A percentile compares a stretch with the other conserved stretches of the same genome.
phyloP scores from a whole-genome alignment of 148 eudicot genomes.

The Nepenthes mirabilis region DNA sequence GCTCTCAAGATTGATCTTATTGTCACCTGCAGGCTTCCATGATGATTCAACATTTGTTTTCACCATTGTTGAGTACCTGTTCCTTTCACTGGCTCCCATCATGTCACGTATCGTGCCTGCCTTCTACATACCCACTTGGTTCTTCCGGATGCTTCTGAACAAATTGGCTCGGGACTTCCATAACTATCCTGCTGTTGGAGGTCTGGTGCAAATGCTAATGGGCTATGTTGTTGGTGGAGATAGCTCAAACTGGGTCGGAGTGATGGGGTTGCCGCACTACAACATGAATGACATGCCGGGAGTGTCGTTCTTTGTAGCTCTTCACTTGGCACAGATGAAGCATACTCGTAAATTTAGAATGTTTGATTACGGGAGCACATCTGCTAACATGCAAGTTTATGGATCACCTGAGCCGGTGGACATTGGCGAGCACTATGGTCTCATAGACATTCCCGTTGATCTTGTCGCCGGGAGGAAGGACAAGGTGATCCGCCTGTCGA shows the following conservation, averaged over 20 bases:
- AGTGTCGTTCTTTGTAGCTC: conserved; percentile 69
- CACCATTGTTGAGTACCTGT: conserved; percentile 38
- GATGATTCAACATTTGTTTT: conserved; percentile 56
- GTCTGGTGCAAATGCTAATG: conserved; percentile 88
- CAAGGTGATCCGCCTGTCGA: conserved; percentile 73
- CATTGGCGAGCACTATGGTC: conserved; percentile 49
- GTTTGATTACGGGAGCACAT: conserved; percentile 75
- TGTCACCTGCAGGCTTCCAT: conserved; percentile 96
- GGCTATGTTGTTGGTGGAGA: conserved; percentile 90
- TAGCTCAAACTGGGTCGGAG: conserved; percentile 96
- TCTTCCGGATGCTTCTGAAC: conserved; percentile 87
- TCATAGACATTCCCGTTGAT: conserved; percentile 85
- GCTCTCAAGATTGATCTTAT: conserved; percentile 60
- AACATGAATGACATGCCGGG: conserved; percentile 99
- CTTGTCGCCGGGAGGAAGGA: conserved; percentile 85
- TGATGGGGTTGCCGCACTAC: conserved; percentile 76
- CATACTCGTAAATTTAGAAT: conserved; percentile 53
- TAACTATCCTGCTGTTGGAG: conserved; percentile 91
- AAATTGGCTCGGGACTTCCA: conserved; percentile 90
- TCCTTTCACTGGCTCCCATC: conserved; percentile 54
- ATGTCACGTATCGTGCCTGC: conserved; percentile 66
- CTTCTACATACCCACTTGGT: conserved; percentile 82
- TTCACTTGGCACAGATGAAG: conserved; percentile 84
- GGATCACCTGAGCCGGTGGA: conserved; percentile 75
- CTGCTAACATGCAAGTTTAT: conserved; percentile 55